Base-by-base conservation (phyloP, 169 alveolate species). In the Babesia bigemina region DNA sequence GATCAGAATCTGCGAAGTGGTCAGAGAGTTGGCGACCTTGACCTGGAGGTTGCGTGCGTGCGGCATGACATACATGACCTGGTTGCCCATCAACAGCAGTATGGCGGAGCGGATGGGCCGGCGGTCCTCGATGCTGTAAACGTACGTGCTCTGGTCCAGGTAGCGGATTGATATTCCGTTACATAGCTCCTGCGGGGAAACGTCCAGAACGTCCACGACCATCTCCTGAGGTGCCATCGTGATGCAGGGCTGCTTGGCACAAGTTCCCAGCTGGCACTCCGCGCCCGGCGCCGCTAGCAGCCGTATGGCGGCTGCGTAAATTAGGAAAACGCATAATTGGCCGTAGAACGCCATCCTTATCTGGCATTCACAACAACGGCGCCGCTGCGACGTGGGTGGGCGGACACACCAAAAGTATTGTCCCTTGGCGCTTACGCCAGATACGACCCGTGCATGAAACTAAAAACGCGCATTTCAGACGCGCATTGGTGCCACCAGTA, bases 1-100 rank as follows among this genome's bases (percentile, higher is more conserved):
- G 10, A 81, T 22, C 29, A 52, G 4, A 4, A 81, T 58, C 24
- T 63, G 29, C 7, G 75, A 42, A 21, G 52, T 81, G 2, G 59
- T 22, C 9, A 22, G 19, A 0, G 17, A 21, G 59, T 39, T 21
- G 22, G 75, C 48, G 44, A 42, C 45, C 42, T 58, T 70, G n/a
- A 72, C 63, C 29, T 29, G n/a, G 29, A 73, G n/a, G 33, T 81
- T 81, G 16, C 63, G 67, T 19, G 88, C 88, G 10, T 66, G 75
- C 9, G 88, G 78, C 59, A 62, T 63, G 14, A 81, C 39, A 55
- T 70, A 71, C 26, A 81, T 57, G 39, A 50, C 29, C 57, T 65
- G 75, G 45, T 65, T 53, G 39, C 88, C 88, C 22, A 81, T 42
- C 44, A 72, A 39, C 48, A 81, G 29, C 61, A 9, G 8, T 3